Percentiles rank a stretch among this genome's conserved stretches.
Evolutionary conservation across 2,329 filamentous ascomycete genomes (phyloP).

Genomic region (Whalleya microplaca): DNA sequence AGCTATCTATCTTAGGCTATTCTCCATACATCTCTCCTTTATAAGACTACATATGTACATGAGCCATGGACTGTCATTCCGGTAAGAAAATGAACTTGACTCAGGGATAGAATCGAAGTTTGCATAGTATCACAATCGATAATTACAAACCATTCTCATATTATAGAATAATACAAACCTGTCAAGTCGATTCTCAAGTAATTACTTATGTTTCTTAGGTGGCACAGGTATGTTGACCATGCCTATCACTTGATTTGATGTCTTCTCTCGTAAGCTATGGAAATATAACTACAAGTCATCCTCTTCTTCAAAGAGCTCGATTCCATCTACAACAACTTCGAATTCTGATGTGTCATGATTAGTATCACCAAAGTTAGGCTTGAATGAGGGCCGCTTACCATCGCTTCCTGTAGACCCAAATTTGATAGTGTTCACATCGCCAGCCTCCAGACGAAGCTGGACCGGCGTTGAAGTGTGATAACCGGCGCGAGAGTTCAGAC

Average conservation of each 20-base stretch:
- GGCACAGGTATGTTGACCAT: too few relatives aligned
- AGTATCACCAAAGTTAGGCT: neutral
- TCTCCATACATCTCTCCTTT: too few relatives aligned
- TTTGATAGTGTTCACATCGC: conserved; percentile 40
- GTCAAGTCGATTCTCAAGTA: neutral
- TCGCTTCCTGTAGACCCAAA: conserved; percentile 38
- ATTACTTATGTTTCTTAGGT: too few relatives aligned
- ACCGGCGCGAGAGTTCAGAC: conserved; percentile 42
- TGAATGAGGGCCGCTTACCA: conserved; percentile 24
- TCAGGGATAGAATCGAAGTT: neutral
- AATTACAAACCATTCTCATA: too few relatives aligned
- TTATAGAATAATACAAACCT: neutral
- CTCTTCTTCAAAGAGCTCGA: conserved; percentile 31
- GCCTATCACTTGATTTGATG: neutral
- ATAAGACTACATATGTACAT: too few relatives aligned
- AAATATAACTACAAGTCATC: neutral
- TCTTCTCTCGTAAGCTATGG: neutral
- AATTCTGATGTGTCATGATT: conserved; percentile 22
- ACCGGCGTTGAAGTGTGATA: conserved; percentile 41
- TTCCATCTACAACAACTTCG: conserved; percentile 26
- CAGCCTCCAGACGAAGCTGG: conserved; percentile 35
- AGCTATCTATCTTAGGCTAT: too few relatives aligned
- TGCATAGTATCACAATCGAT: too few relatives aligned
- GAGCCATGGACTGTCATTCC: too few relatives aligned
- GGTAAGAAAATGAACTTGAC: too few relatives aligned